Conservation (phyloP, 352 stramenopile genomes). For the Phytopythium aichiense region DNA sequence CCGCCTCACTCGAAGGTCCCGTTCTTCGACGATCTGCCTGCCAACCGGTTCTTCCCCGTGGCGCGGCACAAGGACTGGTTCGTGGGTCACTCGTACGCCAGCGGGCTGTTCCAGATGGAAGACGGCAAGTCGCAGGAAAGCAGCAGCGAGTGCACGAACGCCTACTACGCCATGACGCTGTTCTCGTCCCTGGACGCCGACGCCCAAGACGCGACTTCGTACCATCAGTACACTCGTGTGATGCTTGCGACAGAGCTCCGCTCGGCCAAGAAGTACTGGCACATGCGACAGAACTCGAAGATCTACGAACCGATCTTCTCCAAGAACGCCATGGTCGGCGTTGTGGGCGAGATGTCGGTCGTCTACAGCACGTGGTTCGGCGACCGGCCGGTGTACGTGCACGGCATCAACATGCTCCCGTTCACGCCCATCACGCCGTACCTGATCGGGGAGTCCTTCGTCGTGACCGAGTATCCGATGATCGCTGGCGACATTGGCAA, state of each 20-base stretch:
- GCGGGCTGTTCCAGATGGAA: constrained; percentile 92
- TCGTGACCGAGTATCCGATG: constrained; percentile 50
- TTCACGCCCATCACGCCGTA: constrained; percentile 71
- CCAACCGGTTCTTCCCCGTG: constrained; percentile 70
- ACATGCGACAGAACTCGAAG: constrained; percentile 81
- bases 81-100: constrained; percentile 95
- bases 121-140: constrained; percentile 96
- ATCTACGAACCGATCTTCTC: constrained; percentile 78
- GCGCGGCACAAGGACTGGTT: constrained; percentile 96
- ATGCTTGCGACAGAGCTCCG: constrained; percentile 92
- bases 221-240: constrained; percentile 86
- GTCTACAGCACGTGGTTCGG: constrained; percentile 88
- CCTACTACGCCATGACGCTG: constrained; percentile 94
- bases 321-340: constrained; percentile 75
- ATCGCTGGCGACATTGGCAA: constrained; percentile 38
- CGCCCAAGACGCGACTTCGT: constrained; percentile 31
- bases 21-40: constrained; percentile 53
- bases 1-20: constrained; percentile 35
- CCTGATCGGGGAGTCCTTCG: constrained; percentile 55
- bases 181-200: constrained; percentile 62
- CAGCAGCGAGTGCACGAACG: constrained; percentile 94
- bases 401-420: constrained; percentile 83
- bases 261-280: constrained; percentile 95
- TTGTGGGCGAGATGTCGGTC: constrained; percentile 71
- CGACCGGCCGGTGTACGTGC: constrained; percentile 60